Base-by-base conservation (phyloP, 1,284 basidiomycete genomes). In the Abortiporus biennis region DNA sequence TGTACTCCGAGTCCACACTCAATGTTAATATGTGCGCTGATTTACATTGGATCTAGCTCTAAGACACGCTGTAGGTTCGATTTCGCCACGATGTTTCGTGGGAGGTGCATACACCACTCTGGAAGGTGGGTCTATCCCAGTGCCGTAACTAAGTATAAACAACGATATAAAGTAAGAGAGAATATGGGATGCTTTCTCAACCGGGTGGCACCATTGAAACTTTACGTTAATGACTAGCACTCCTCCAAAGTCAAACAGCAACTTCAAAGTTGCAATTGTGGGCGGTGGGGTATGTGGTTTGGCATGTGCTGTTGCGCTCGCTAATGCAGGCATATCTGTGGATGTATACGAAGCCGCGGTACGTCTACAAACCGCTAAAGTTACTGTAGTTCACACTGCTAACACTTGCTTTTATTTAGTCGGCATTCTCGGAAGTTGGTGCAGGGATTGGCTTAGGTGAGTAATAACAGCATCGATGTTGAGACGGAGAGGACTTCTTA, bases 221-320 rank as follows among this genome's bases (percentile, higher is more conserved):
- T n/a, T n/a, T n/a, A n/a, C n/a, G n/a, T n/a, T n/a, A n/a, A n/a
- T n/a, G n/a, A n/a, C n/a, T n/a, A n/a, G n/a, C n/a, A n/a, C n/a
- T n/a, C 27, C 27, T n/a, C 27, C 27, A 29, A 29, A 17, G 19
- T 38, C 36, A 17, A 45, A 12, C 23, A 71, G 69, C 46, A 63
- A 67, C 47, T 67, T 76, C 46, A 59, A 62, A 31, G 64, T 78
- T 19, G 72, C 73, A 1, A 66, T 78, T 25, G 61, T 78, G 3
- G 76, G 76, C 24, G 74, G 73, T 17, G 75, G 76, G 13, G 67
- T 78, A 52, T 71, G 67, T 45, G 74, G 75, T 6, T 52, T 76
- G 16, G 63, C 66, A 3, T 69, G 66, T 36, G 72, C 75, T 4
- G 57, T 70, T 31, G 69, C 62, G 20, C 59, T 79, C 19, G 45